Conservation (phyloP, 768 basidiomycete genomes). For the Lactifluus pinguis region DNA sequence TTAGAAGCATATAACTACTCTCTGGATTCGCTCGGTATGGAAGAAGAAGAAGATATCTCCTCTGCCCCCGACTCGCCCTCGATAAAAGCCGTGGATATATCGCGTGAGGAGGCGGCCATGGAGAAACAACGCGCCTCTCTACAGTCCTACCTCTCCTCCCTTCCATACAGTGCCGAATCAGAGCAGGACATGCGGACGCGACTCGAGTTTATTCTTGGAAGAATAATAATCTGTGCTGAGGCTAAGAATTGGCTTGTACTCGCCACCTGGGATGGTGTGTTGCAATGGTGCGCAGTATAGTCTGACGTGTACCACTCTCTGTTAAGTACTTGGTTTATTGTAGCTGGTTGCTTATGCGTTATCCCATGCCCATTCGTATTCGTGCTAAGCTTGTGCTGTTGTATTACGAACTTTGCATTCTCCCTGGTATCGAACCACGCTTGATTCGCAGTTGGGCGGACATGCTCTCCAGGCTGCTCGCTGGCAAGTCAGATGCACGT, state of each 20-base stretch:
- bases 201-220: constrained; percentile 60
- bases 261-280: constrained; percentile 68
- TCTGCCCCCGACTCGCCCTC: constrained; percentile 36
- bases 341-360: constrained; percentile 78
- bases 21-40: constrained; percentile 32
- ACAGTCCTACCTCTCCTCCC: constrained; percentile 52
- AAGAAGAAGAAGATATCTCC: constrained; percentile 44
- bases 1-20: constrained; percentile 8
- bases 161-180: constrained; percentile 70
- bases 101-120: constrained; percentile 27
- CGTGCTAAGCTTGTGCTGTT: constrained; percentile 65
- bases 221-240: constrained; percentile 61
- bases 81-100: constrained; percentile 25
- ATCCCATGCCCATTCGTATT: constrained; percentile 60
- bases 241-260: constrained; percentile 67
- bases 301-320: neutral
- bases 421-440: constrained; percentile 69
- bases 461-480: constrained; percentile 63
- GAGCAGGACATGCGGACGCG: constrained; percentile 60
- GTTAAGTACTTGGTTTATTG: neutral
- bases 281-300: constrained; percentile 52
- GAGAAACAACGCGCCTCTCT: constrained; percentile 56
- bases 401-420: constrained; percentile 70
- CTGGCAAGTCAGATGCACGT: constrained; percentile 52
- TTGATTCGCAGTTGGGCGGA: constrained; percentile 69